Percentiles rank a stretch among this genome's conserved stretches.
phyloP scores from a whole-genome alignment of 306 rosid genomes.

The Vachellia pachyceras region DNA sequence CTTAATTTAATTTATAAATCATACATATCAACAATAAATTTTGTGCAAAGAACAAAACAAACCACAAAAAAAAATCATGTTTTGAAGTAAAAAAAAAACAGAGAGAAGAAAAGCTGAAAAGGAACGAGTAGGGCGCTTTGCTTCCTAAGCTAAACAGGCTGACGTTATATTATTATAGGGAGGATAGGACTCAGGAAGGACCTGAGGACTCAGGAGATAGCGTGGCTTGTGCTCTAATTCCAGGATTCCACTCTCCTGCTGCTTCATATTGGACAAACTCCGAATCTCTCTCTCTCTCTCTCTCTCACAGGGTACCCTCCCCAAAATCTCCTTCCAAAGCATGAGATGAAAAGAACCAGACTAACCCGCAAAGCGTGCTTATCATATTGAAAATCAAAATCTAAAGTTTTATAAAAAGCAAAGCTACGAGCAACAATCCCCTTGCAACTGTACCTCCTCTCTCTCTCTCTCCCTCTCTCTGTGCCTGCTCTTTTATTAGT shows the following conservation, averaged over 20 bases:
- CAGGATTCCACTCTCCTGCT: conserved; percentile 51
- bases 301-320: too few species aligned
- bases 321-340: background rate
- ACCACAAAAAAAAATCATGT: too few species aligned
- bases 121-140: conserved; percentile 54
- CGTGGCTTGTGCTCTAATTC: conserved; percentile 68
- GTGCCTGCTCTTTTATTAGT: conserved; percentile 22
- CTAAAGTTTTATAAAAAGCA: conserved; percentile 47
- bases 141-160: conserved; percentile 62
- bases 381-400: conserved; percentile 5
- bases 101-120: too few species aligned
- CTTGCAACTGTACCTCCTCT: conserved; percentile 21
- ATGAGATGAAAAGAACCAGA: conserved; percentile 10
- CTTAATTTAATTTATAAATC: too few species aligned
- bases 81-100: too few species aligned
- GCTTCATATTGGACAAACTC: conserved; percentile 41
- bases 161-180: conserved; percentile 17
- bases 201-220: conserved; percentile 48
- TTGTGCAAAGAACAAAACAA: too few species aligned
- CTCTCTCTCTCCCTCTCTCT: background rate
- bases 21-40: too few species aligned
- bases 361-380: conserved; percentile 67
- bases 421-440: conserved; percentile 42
- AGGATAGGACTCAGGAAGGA: background rate
- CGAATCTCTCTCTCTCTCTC: conserved; percentile 57